Percentiles rank a stretch among this genome's conserved stretches.
These are phyloP conservation scores for Ogataea methanolica DNA, from an alignment of 805 yeast genomes.

Conservation along the genomic window DNA sequence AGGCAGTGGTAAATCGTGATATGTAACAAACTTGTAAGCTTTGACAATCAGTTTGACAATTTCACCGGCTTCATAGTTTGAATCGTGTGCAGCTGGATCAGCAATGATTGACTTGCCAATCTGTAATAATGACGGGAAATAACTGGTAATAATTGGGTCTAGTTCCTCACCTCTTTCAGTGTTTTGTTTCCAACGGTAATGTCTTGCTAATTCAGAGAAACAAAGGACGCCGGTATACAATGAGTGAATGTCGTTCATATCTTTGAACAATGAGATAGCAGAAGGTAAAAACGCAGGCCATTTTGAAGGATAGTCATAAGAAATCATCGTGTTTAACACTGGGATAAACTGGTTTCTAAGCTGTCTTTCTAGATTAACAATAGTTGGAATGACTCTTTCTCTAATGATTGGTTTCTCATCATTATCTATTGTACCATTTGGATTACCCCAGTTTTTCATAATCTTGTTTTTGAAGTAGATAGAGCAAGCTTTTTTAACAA, in stretches of 20 bases:
- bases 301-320: conserved; percentile 31
- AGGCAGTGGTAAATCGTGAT: conserved; percentile 69
- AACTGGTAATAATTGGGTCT: conserved; percentile 54
- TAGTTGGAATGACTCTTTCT: conserved; percentile 60
- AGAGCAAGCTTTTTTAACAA: conserved; percentile 73
- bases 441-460: conserved; percentile 55
- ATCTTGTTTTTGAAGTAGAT: conserved; percentile 81
- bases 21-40: conserved; percentile 75
- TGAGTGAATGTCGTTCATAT: conserved; percentile 37
- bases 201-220: conserved; percentile 68
- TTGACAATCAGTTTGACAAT: conserved; percentile 74
- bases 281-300: conserved; percentile 57
- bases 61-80: conserved; percentile 46
- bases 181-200: conserved; percentile 72
- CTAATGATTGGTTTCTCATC: conserved; percentile 75
- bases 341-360: conserved; percentile 46
- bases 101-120: conserved; percentile 55
- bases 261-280: conserved; percentile 41
- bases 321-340: conserved; percentile 48
- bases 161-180: conserved; percentile 44
- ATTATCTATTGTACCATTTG: conserved; percentile 40
- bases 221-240: conserved; percentile 69
- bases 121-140: conserved; percentile 64
- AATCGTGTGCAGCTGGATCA: conserved; percentile 27
- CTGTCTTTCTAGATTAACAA: conserved; percentile 44